These are phyloP conservation scores for Neurospora intermedia DNA, from an alignment of 495 filamentous ascomycete genomes.

Conservation along the genomic window DNA sequence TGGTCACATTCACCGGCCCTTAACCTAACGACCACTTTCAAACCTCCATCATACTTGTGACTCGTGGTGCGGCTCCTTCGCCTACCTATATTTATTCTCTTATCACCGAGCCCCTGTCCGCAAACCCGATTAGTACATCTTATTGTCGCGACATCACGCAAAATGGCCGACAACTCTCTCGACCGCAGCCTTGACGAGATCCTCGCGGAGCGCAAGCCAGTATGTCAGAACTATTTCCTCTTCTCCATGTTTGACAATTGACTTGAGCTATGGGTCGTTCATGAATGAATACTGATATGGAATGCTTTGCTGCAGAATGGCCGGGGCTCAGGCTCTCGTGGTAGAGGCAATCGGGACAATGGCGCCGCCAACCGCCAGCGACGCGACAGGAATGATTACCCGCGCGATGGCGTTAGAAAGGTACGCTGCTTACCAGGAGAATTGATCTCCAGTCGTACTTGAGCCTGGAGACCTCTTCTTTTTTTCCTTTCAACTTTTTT, in stretches of 20 bases:
- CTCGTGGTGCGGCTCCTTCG: background rate
- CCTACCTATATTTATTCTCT: background rate
- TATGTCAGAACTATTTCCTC: background rate
- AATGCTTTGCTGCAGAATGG: conserved; percentile 6
- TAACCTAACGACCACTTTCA: background rate
- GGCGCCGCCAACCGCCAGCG: conserved; percentile 37
- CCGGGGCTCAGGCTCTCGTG: conserved; percentile 7
- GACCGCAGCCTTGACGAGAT: conserved; percentile 80
- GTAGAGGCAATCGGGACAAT: conserved; percentile 18
- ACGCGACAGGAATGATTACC: conserved; percentile 46
- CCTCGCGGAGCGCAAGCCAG: conserved; percentile 68
- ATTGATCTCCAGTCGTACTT: background rate
- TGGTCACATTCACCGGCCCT: background rate
- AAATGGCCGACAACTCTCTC: conserved; percentile 25
- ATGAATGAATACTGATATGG: conserved; percentile 1
- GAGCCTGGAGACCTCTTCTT: background rate
- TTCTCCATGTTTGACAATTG: background rate
- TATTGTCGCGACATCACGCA: background rate
- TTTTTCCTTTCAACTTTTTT: too few relatives aligned
- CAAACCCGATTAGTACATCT: background rate
- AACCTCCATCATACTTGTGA: background rate
- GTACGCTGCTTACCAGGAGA: conserved; percentile 25
- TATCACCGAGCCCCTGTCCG: background rate
- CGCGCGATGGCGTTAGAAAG: conserved; percentile 78
- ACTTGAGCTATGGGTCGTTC: background rate